These are phyloP conservation scores for Schwanniomyces yamadae DNA, from an alignment of 805 yeast genomes.

Conservation along the genomic window DNA sequence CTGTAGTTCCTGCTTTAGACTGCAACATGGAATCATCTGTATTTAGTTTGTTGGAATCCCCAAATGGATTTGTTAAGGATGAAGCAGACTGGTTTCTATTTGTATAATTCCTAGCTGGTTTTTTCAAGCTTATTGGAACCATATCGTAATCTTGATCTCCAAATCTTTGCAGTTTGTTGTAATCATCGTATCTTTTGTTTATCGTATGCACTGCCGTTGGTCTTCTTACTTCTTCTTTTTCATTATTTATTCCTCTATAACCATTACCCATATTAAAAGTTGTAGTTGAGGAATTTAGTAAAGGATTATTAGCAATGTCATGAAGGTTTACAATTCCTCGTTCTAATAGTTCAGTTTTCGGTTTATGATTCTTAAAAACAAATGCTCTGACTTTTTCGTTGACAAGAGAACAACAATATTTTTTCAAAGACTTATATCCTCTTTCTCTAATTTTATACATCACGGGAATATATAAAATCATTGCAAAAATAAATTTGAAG, in stretches of 20 bases:
- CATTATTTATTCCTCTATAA: conserved; percentile 1
- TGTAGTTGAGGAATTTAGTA: conserved; percentile 18
- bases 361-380: conserved; percentile 43
- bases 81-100: not conserved
- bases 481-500: conserved; percentile 52
- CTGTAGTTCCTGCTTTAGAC: not conserved
- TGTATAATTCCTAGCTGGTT: not conserved
- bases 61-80: conserved; percentile 3
- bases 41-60: conserved; percentile 1
- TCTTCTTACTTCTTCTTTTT: conserved; percentile 1
- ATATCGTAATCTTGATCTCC: no score
- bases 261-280: conserved; percentile 7
- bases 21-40: not conserved
- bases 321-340: conserved; percentile 26
- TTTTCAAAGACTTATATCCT: conserved; percentile 49
- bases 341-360: conserved; percentile 31
- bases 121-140: not conserved
- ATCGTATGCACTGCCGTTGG: conserved; percentile 6
- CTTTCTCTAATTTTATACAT: conserved; percentile 41
- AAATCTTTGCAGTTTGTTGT: conserved; percentile 13
- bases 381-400: conserved; percentile 55
- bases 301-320: conserved; percentile 28
- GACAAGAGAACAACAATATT: conserved; percentile 60
- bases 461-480: conserved; percentile 52
- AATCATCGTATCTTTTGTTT: conserved; percentile 13